Evolutionary conservation across 202 grass and related monocot species (phyloP).

Genomic region (Eragrostis tef): DNA sequence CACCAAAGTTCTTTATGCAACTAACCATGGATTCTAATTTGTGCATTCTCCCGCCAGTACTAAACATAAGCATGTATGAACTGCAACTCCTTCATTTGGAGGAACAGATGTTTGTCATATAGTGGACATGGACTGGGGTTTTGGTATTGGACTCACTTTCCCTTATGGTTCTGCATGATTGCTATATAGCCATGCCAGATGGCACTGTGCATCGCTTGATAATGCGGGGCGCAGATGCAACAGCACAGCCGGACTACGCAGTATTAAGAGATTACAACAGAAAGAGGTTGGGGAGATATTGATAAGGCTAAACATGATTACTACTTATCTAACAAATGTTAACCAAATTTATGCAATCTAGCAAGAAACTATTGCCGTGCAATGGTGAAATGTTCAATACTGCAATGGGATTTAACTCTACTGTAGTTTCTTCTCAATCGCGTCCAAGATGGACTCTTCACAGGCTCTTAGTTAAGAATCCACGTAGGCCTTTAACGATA

Average conservation of each 20-base stretch:
- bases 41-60: constrained; percentile 24
- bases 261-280: too few species aligned
- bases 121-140: too few species aligned
- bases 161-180: too few species aligned
- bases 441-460: not conserved
- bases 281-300: too few species aligned
- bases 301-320: too few species aligned
- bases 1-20: constrained; percentile 29
- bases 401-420: not conserved
- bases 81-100: not conserved
- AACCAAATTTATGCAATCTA: constrained; percentile 20
- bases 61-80: constrained; percentile 15
- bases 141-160: too few species aligned
- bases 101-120: not conserved
- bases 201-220: too few species aligned
- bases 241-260: too few species aligned
- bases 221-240: too few species aligned
- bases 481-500: not conserved
- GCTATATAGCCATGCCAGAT: too few species aligned
- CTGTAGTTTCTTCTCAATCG: not conserved
- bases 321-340: not conserved
- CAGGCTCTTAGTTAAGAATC: not conserved
- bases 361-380: not conserved
- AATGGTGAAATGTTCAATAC: not conserved
- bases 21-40: constrained; percentile 5